Percentiles rank a stretch among this genome's conserved stretches.
Conservation (phyloP, 192 early-diverging fungal species). For the Mycoemilia scoparia region DNA sequence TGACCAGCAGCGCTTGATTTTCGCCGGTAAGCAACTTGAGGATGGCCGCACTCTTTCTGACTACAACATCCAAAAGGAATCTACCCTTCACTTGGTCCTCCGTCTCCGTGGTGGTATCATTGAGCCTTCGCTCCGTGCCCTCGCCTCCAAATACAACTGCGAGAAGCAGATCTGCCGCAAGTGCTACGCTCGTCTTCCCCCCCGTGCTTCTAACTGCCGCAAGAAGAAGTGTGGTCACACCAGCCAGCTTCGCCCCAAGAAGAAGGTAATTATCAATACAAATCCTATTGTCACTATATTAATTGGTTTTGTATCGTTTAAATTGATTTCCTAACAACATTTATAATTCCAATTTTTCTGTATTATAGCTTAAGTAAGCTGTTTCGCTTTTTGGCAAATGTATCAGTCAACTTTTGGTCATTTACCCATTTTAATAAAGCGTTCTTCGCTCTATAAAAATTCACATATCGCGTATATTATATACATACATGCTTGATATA, state of each 20-base stretch:
- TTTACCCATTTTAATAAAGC: too few relatives aligned
- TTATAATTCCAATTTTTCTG: too few relatives aligned
- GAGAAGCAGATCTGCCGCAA: slow-evolving; percentile 99
- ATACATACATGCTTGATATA: too few relatives aligned
- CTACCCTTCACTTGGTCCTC: slow-evolving; percentile 90
- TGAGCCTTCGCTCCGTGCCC: slow-evolving; percentile 94
- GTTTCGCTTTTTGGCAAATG: too few relatives aligned
- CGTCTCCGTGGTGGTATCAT: slow-evolving; percentile 95
- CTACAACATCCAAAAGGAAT: slow-evolving; percentile 99
- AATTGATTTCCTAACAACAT: too few relatives aligned
- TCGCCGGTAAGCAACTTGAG: slow-evolving; percentile 99
- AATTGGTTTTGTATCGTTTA: too few relatives aligned
- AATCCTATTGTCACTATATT: too few relatives aligned
- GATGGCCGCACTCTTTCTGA: slow-evolving; percentile 93
- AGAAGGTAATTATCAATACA: too few relatives aligned
- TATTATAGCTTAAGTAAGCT: too few relatives aligned
- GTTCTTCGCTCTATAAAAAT: too few relatives aligned
- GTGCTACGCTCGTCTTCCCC: slow-evolving; percentile 98
- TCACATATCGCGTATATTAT: too few relatives aligned
- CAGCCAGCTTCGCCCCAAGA: slow-evolving; percentile 98
- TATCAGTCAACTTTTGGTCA: too few relatives aligned
- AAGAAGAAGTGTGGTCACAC: slow-evolving; percentile 99
- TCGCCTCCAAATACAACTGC: slow-evolving; percentile 99
- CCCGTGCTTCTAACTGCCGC: slow-evolving; percentile 99
- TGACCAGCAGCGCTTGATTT: slow-evolving; percentile 98